phyloP scores from a whole-genome alignment of 2,329 filamentous ascomycete species.

The Aspergillus pseudotamarii region DNA sequence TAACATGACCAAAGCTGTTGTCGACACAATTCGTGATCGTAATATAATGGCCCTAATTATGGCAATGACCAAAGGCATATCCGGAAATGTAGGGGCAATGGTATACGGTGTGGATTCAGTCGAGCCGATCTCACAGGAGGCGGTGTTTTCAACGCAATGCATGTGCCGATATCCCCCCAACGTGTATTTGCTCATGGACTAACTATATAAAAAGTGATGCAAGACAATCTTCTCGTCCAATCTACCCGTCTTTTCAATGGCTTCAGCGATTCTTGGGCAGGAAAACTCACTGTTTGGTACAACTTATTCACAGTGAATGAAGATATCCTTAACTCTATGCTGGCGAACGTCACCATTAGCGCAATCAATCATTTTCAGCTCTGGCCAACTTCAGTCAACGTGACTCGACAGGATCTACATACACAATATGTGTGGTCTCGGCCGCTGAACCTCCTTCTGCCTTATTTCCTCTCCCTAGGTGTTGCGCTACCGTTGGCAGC shows the following conservation, averaged over 20 bases:
- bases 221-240: neutral
- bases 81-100: neutral
- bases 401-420: neutral
- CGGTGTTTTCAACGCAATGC: neutral
- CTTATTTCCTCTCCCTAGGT: neutral
- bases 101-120: neutral
- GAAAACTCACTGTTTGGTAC: accelerated
- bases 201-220: neutral
- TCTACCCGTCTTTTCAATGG: neutral
- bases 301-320: neutral
- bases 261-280: neutral
- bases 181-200: neutral
- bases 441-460: neutral
- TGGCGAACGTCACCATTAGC: neutral
- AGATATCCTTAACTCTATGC: neutral
- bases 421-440: neutral
- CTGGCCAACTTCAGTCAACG: accelerated
- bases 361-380: neutral
- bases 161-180: accelerated
- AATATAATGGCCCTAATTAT: neutral
- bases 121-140: neutral
- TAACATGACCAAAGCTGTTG: neutral
- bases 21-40: neutral
- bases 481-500: neutral
- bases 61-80: neutral